Evolutionary conservation across 208 protist genomes (phyloP).

Genomic region (Angomonas deanei): DNA sequence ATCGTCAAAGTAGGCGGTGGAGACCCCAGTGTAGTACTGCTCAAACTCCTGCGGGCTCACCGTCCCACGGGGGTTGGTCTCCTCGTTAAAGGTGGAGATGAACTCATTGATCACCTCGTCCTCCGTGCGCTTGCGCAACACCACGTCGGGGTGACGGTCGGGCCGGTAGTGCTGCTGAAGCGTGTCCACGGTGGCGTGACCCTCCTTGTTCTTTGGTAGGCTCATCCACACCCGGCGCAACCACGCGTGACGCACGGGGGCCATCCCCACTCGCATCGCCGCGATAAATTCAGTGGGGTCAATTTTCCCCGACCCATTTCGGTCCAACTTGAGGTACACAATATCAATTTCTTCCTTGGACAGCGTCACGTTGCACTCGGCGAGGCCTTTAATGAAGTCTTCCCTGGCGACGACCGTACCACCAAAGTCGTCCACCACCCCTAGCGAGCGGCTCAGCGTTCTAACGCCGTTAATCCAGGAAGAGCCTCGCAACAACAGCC

Average conservation of each 20-base stretch:
- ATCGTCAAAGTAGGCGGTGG: constrained; percentile 43
- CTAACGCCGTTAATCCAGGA: constrained; percentile 70
- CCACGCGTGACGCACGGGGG: constrained; percentile 48
- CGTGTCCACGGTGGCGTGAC: constrained; percentile 27
- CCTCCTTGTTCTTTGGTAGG: constrained; percentile 41
- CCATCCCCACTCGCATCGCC: constrained; percentile 44
- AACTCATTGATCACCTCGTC: constrained; percentile 52
- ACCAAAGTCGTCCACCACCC: constrained; percentile 59
- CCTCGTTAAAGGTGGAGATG: constrained; percentile 53
- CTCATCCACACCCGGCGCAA: constrained; percentile 50
- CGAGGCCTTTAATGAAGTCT: constrained; percentile 32
- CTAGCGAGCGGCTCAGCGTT: constrained; percentile 59
- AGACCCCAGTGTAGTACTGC: constrained; percentile 77
- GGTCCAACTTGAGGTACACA: constrained; percentile 55
- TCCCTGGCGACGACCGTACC: constrained; percentile 26
- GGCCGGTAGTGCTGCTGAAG: constrained; percentile 40
- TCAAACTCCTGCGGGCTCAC: constrained; percentile 78
- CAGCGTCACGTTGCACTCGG: constrained; percentile 39
- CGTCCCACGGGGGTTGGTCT: constrained; percentile 74
- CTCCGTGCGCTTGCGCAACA: constrained; percentile 25
- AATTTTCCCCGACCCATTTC: constrained; percentile 35
- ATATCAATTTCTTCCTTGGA: constrained; percentile 46
- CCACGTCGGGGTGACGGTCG: constrained; percentile 53
- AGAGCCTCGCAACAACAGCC: constrained; percentile 38
- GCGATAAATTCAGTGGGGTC: constrained; percentile 73